These are phyloP conservation scores for Kokia cookei DNA, from an alignment of 441 rosid species.

Conservation along the genomic window DNA sequence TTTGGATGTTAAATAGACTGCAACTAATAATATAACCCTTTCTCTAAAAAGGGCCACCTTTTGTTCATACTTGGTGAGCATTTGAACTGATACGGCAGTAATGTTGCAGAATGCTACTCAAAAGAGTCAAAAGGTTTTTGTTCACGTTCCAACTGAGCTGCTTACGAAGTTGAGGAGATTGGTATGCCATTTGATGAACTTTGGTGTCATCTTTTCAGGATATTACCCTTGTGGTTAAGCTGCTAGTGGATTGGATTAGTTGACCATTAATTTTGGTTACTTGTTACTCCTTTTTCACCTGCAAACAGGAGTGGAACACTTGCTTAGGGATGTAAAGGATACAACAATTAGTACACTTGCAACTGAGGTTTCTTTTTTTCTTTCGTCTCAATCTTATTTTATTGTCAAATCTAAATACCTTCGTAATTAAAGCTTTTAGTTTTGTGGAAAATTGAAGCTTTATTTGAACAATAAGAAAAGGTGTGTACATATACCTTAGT, in stretches of 20 bases:
- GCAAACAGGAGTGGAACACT: constrained; percentile 70
- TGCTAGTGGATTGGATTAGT: neutral
- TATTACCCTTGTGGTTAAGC: neutral
- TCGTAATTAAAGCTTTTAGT: neutral
- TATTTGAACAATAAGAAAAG: neutral
- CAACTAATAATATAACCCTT: neutral
- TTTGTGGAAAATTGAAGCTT: neutral
- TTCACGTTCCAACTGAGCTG: constrained; percentile 86
- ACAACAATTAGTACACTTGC: constrained; percentile 64
- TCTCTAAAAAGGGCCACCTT: neutral
- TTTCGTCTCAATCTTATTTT: neutral
- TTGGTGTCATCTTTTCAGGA: neutral
- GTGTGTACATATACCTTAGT: neutral
- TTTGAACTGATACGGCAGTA: neutral
- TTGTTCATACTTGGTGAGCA: neutral
- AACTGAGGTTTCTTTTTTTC: constrained; percentile 30
- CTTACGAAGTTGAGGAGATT: constrained; percentile 90
- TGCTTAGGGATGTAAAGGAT: constrained; percentile 84
- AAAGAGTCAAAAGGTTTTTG: constrained; percentile 89
- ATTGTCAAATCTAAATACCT: neutral
- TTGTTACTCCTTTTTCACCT: neutral
- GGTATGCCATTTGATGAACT: constrained; percentile 32
- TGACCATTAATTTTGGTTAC: neutral
- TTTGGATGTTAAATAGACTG: neutral
- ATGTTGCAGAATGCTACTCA: constrained; percentile 78